phyloP scores from a whole-genome alignment of 2,329 filamentous ascomycete species.

The Septoria linicola region DNA sequence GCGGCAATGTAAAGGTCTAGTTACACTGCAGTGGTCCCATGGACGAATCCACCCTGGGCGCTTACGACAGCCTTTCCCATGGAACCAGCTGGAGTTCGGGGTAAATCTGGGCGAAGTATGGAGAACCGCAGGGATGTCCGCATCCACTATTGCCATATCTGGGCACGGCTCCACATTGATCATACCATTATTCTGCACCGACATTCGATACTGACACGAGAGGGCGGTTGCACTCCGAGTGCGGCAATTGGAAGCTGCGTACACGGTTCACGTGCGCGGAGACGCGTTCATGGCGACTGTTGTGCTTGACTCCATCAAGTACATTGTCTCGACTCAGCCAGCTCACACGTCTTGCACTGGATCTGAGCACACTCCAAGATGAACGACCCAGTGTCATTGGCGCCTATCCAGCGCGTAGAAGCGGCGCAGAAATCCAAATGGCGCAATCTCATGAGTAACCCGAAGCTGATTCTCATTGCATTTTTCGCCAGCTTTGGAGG shows the following conservation, averaged over 20 bases:
- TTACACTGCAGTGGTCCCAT: too few species aligned
- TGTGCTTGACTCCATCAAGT: too few species aligned
- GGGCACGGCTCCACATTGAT: background rate
- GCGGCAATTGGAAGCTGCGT: too few species aligned
- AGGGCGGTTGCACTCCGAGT: background rate
- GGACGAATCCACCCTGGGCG: too few species aligned
- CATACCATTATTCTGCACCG: background rate
- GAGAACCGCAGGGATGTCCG: slow-evolving; percentile 6
- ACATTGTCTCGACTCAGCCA: too few species aligned
- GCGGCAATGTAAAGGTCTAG: too few species aligned
- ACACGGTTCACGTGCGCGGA: too few species aligned
- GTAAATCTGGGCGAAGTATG: slow-evolving; percentile 3
- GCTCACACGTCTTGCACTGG: background rate
- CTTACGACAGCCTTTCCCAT: background rate
- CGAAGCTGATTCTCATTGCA: slow-evolving; percentile 21
- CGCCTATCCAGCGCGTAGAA: slow-evolving; percentile 8
- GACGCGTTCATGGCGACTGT: too few species aligned
- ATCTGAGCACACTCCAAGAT: background rate
- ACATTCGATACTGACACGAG: background rate
- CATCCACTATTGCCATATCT: too few species aligned
- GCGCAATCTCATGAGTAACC: slow-evolving; percentile 15
- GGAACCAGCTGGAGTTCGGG: background rate
- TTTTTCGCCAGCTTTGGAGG: slow-evolving; percentile 46
- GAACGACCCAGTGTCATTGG: slow-evolving; percentile 6
- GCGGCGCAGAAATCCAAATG: slow-evolving; percentile 15